These are phyloP conservation scores for Phytophthora parvispora DNA, from an alignment of 352 stramenopile genomes.

Conservation along the genomic window DNA sequence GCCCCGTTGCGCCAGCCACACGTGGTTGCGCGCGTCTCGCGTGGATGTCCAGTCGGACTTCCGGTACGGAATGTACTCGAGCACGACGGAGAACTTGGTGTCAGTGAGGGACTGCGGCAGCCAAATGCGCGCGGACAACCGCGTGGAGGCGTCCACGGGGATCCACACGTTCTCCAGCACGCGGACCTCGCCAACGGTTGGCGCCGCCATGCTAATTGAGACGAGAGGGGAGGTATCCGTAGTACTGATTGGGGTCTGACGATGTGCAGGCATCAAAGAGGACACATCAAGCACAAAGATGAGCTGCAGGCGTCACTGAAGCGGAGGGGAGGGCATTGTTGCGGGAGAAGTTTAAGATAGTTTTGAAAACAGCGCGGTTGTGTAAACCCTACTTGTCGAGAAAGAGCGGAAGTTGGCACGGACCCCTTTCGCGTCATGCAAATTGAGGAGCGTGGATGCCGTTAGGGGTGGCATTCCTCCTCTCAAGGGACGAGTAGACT, in stretches of 20 bases:
- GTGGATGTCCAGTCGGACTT: constrained; percentile 60
- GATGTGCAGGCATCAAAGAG: neutral
- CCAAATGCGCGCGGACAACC: constrained; percentile 49
- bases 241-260: neutral
- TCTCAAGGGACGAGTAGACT: too few species aligned
- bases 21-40: constrained; percentile 52
- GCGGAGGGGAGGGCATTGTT: neutral
- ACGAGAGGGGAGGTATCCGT: neutral
- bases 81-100: constrained; percentile 45
- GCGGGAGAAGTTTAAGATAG: neutral
- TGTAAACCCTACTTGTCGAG: too few species aligned
- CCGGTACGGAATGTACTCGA: constrained; percentile 69
- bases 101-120: constrained; percentile 26
- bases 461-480: too few species aligned
- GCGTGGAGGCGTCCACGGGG: constrained; percentile 27
- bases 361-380: neutral
- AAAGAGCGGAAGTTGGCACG: too few species aligned
- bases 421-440: too few species aligned
- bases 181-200: constrained; percentile 15
- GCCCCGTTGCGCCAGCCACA: constrained; percentile 55
- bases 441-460: too few species aligned
- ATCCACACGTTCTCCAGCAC: constrained; percentile 58
- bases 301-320: neutral
- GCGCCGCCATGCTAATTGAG: neutral
- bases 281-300: neutral